Evolutionary conservation across 2,329 filamentous ascomycete genomes (phyloP).

Genomic region (Colletotrichum lini): DNA sequence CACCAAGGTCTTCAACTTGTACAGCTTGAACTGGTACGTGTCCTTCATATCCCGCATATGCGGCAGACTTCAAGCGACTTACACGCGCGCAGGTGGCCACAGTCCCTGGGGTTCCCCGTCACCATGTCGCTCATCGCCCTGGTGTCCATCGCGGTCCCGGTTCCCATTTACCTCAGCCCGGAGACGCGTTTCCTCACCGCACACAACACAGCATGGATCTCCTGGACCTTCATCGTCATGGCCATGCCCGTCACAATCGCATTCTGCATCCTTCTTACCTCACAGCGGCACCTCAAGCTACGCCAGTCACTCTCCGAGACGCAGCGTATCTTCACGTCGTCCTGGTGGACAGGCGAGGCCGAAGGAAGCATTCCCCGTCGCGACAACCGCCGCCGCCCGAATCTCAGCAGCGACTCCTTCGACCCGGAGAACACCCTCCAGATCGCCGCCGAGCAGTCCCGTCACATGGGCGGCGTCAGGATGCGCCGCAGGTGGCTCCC

Average conservation of each 20-base stretch:
- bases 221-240: conserved; percentile 80
- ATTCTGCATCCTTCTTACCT: conserved; percentile 73
- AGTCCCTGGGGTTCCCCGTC: conserved; percentile 74
- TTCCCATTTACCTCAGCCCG: conserved; percentile 71
- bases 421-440: conserved; percentile 52
- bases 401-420: conserved; percentile 54
- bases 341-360: conserved; percentile 75
- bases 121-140: conserved; percentile 74
- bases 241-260: conserved; percentile 77
- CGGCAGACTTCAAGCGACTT: neutral
- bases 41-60: neutral
- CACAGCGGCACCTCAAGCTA: conserved; percentile 74
- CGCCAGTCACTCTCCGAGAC: conserved; percentile 75
- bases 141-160: conserved; percentile 71
- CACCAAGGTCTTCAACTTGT: conserved; percentile 80
- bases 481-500: conserved; percentile 71
- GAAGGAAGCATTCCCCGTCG: conserved; percentile 60
- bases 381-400: conserved; percentile 57
- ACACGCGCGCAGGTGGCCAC: conserved; percentile 66
- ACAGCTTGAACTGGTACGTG: conserved; percentile 74
- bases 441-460: conserved; percentile 38
- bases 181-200: conserved; percentile 67
- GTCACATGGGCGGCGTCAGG: conserved; percentile 50
- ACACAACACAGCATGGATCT: conserved; percentile 78
- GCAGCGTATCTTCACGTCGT: conserved; percentile 76